Base-by-base conservation (phyloP, 2,329 filamentous ascomycete genomes). In the Trichophaea hybrida region DNA sequence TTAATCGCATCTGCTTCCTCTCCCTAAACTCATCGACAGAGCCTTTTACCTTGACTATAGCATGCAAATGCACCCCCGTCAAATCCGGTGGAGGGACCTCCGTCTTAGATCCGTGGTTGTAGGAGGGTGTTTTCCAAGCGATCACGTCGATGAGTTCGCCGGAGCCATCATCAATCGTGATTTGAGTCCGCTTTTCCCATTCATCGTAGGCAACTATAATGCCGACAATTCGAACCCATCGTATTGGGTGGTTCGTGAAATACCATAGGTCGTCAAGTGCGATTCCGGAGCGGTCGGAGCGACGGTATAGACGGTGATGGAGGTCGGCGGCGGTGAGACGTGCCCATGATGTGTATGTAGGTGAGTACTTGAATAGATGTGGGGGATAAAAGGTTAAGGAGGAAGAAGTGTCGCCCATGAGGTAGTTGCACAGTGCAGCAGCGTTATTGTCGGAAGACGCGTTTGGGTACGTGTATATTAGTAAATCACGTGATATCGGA, bases 221-320 rank as follows among this genome's bases (percentile, higher is more conserved):
- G 34, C 87, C 87, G 6, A 82, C 78, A 35, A 90, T 71, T 62
- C 83, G 82, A 57, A 86, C 79, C 80, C 83, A 90, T 76, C 82
- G 81, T 66, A 91, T 81, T 0, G 86, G 86, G 65, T 90, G 81
- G 70, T 89, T 90, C 32, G 34, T 37, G 54, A 76, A 72, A 73
- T 82, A 77, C 71, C 89, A 88, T 69, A 77, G 83, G 37, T 83
- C 74, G 64, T 77, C 73, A 67, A 80, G 77, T 53, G 76, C 76
- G 78, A 59, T 68, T 81, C 81, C 78, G 73, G 78, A 74, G 67
- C 78, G 81, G 24, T 77, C 78, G 12, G 72, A 72, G 63, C 76
- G 75, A 48, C 72, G 72, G 43, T 72, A 69, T 44, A 85, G 71
- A 17, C 64, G 64, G 10, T 49, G 57, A 59, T 75, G 72, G 48